Evolutionary conservation across 331 rosid genomes (phyloP).

Genomic region (Prunus yedoensis): DNA sequence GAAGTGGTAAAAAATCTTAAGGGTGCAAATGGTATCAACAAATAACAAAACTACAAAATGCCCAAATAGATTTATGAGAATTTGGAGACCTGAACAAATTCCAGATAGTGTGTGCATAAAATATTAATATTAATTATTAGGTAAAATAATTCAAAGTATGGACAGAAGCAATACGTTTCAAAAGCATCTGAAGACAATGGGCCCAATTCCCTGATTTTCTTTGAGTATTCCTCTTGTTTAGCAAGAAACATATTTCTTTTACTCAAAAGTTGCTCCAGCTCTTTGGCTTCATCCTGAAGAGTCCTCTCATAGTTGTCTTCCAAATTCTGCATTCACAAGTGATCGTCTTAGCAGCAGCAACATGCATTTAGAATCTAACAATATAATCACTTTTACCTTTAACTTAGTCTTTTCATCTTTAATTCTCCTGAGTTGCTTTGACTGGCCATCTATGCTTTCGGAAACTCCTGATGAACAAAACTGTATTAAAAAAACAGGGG

Average conservation of each 20-base stretch:
- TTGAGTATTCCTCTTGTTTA: conserved; percentile 86
- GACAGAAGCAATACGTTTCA: conserved; percentile 57
- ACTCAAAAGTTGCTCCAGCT: conserved; percentile 76
- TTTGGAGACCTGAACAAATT: not conserved
- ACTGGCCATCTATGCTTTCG: conserved; percentile 50
- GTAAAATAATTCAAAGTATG: conserved; percentile 15
- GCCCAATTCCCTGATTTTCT: conserved; percentile 88
- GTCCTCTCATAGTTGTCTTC: conserved; percentile 79
- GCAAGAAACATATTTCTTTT: conserved; percentile 67
- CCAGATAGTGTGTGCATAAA: not conserved
- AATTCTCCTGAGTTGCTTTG: conserved; percentile 53
- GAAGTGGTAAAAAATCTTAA: not conserved
- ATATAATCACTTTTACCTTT: conserved; percentile 55
- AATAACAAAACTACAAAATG: not conserved
- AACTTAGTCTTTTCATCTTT: conserved; percentile 79
- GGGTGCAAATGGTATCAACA: conserved; percentile 3
- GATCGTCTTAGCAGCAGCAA: conserved; percentile 30
- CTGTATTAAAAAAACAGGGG: conserved; percentile 32
- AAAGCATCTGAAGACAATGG: conserved; percentile 93
- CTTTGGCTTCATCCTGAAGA: conserved; percentile 95
- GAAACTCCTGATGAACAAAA: conserved; percentile 64
- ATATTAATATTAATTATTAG: not conserved
- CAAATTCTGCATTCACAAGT: conserved; percentile 56
- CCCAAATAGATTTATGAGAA: not conserved
- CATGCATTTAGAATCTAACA: conserved; percentile 26